Base-by-base conservation (phyloP, 768 basidiomycete genomes). In the Solioccasus polychromus region DNA sequence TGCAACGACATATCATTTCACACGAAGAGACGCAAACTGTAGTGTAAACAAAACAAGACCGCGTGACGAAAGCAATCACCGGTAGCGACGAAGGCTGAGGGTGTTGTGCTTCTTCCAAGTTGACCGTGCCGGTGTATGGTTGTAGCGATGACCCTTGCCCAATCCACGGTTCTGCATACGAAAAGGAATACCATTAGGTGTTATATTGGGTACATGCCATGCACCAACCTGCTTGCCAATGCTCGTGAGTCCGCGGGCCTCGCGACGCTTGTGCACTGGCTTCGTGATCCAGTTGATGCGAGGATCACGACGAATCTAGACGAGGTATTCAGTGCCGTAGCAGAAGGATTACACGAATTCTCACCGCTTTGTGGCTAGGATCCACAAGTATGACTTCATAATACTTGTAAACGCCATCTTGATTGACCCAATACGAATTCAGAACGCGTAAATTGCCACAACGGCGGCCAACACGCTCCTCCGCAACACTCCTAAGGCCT, bases 81-180 rank as follows among this genome's bases (percentile, higher is more conserved):
- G 84, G 79, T 91, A 91, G 53, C 88, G 84, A 64, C 85, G 88
- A 52, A 91, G 79, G 68, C 83, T 86, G 79, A 91, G 88, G 14
- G 94, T 96, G 82, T 97, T 99, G 92, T 97, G 90, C 68, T 79
- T 92, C 73, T 90, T 92, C 93, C 93, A 98, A 72, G 88, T 92
- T 9, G 92, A 86, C 53, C 84, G 82, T 58, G 84, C 82, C 36
- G 92, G 92, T 35, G 85, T 82, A 68, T 97, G 91, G 75, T 97
- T 96, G 89, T 92, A 74, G 55, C 85, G 83, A 65, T 88, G 82
- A 37, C 95, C 95, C 71, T 97, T 97, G 75, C 93, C 95, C 63
- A 97, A 69, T 60, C 96, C 95, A 72, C 95, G 88, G 77, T 96
- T 97, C 91, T 92, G 56, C 9, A 23, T 17, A 11, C 44, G 30